Evolutionary conservation across 1,284 basidiomycete species (phyloP).

Genomic region (Puccinia triticina): DNA sequence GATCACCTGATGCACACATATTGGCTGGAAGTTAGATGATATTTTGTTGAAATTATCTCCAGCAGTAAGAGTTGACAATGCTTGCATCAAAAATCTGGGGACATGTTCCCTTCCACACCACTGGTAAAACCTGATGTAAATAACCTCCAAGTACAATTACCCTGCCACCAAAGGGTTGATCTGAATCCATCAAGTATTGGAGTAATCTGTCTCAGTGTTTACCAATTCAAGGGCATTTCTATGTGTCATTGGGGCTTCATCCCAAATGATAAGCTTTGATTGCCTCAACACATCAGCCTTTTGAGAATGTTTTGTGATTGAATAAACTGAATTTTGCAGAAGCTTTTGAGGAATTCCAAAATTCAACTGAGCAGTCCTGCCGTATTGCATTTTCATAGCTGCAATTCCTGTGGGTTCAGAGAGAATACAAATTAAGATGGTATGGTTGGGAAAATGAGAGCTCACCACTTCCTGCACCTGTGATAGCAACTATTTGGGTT

Average conservation of each 20-base stretch:
- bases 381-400: background rate
- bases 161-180: constrained; percentile 8
- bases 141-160: background rate
- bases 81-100: background rate
- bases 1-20: too few relatives aligned
- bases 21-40: background rate
- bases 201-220: background rate
- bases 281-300: background rate
- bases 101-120: background rate
- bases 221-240: background rate
- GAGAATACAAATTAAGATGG: background rate
- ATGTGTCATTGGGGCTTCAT: constrained; percentile 22
- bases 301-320: background rate
- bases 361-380: background rate
- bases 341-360: constrained; percentile 1
- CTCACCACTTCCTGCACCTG: background rate
- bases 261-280: constrained; percentile 18
- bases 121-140: constrained; percentile 13
- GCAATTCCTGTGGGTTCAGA: background rate
- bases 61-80: background rate
- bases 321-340: background rate
- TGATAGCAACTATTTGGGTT: constrained; percentile 61
- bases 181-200: background rate
- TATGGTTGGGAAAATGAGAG: background rate
- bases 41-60: background rate